phyloP scores from a whole-genome alignment of 306 rosid species.

The Castanea crenata region DNA sequence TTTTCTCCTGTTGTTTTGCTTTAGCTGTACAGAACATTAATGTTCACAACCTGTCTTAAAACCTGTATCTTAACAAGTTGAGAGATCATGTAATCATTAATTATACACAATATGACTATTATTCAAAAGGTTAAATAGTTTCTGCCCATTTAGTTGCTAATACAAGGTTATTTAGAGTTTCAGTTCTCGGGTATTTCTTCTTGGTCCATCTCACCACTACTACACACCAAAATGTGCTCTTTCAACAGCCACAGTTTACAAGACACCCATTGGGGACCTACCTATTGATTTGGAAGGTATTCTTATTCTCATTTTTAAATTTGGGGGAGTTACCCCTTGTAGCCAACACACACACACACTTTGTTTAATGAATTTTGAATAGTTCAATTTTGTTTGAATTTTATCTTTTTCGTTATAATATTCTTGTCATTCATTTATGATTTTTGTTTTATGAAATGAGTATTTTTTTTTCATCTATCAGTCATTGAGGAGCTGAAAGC shows the following conservation, averaged over 20 bases:
- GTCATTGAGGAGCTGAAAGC: conserved; percentile 88
- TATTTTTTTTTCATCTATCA: conserved; percentile 31
- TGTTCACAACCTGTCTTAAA: background rate
- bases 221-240: conserved; percentile 93
- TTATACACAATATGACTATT: background rate
- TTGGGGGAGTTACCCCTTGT: too few relatives aligned
- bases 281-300: conserved; percentile 97
- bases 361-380: background rate
- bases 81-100: background rate
- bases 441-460: background rate
- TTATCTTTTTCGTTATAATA: too few relatives aligned
- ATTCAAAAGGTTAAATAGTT: background rate
- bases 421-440: background rate
- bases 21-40: background rate
- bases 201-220: conserved; percentile 97
- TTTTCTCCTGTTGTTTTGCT: background rate
- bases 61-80: background rate
- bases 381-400: background rate
- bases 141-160: conserved; percentile 12
- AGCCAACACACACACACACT: background rate
- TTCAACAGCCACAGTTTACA: conserved; percentile 79
- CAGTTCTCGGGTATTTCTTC: conserved; percentile 89
- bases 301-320: background rate
- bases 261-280: conserved; percentile 92
- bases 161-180: conserved; percentile 20